Percentiles rank a stretch among this genome's conserved stretches.
phyloP scores from a whole-genome alignment of 2,329 filamentous ascomycete genomes.

The Ceratocystis lukuohia region DNA sequence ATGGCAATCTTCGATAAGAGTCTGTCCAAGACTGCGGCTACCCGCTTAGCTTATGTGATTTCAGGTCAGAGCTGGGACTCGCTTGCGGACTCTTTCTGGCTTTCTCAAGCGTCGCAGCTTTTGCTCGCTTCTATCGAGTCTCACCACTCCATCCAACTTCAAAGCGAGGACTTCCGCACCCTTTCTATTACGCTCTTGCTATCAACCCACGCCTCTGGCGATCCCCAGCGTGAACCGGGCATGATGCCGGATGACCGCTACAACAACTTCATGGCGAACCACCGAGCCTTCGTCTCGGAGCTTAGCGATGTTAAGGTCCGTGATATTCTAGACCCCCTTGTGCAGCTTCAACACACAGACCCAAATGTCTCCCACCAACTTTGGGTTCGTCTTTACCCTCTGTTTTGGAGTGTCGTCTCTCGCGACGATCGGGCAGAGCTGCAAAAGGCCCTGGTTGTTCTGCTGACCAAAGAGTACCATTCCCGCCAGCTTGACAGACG shows the following conservation, averaged over 20 bases:
- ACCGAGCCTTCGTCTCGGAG: slow-evolving; percentile 73
- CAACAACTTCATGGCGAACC: slow-evolving; percentile 62
- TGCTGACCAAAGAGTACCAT: slow-evolving; percentile 92
- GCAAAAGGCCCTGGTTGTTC: slow-evolving; percentile 76
- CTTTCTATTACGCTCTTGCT: slow-evolving; percentile 62
- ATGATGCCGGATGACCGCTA: slow-evolving; percentile 71
- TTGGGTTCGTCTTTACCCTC: slow-evolving; percentile 82
- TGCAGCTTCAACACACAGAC: slow-evolving; percentile 85
- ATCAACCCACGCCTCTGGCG: slow-evolving; percentile 58
- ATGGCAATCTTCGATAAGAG: slow-evolving; percentile 93
- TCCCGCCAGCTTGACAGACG: slow-evolving; percentile 86
- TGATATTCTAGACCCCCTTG: slow-evolving; percentile 79
- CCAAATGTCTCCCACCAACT: slow-evolving; percentile 69
- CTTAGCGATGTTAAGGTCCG: slow-evolving; percentile 74
- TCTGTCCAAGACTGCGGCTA: slow-evolving; percentile 80
- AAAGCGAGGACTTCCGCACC: slow-evolving; percentile 71
- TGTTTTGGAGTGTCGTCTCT: slow-evolving; percentile 81
- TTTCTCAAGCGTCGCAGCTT: slow-evolving; percentile 86
- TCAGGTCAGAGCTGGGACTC: slow-evolving; percentile 95
- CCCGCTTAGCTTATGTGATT: slow-evolving; percentile 77
- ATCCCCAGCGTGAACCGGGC: slow-evolving; percentile 37
- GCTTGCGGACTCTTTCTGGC: slow-evolving; percentile 87
- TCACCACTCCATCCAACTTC: slow-evolving; percentile 62
- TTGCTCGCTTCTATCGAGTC: slow-evolving; percentile 84
- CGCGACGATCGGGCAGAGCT: slow-evolving; percentile 83